These are phyloP conservation scores for Anastatica hierochuntica DNA, from an alignment of 345 rosid species.

Conservation along the genomic window DNA sequence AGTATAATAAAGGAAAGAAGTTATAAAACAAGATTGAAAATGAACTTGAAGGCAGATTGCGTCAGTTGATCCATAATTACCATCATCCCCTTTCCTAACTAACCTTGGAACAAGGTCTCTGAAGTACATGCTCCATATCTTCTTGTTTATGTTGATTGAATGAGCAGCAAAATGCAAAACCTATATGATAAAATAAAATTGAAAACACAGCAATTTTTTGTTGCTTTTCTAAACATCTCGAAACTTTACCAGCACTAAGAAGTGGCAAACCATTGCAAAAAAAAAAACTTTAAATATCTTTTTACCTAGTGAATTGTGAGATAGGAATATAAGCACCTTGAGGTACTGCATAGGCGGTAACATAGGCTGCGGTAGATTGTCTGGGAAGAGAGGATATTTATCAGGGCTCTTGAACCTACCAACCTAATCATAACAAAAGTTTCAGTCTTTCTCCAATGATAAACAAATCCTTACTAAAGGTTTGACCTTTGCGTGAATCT, in stretches of 20 bases:
- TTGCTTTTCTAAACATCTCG: background rate
- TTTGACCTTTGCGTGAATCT: slow-evolving; percentile 80
- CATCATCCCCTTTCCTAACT: slow-evolving; percentile 76
- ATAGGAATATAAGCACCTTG: slow-evolving; percentile 25
- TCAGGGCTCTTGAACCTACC: slow-evolving; percentile 91
- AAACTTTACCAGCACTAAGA: background rate
- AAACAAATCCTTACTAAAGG: too few species aligned
- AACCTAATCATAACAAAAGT: too few species aligned
- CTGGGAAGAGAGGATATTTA: slow-evolving; percentile 81
- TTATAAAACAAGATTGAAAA: background rate
- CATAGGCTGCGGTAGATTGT: slow-evolving; percentile 55
- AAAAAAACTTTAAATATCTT: background rate
- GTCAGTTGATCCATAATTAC: slow-evolving; percentile 86
- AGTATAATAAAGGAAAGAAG: background rate
- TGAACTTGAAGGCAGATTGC: slow-evolving; percentile 76
- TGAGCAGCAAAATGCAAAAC: slow-evolving; percentile 66
- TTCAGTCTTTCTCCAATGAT: too few species aligned
- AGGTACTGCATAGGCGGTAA: slow-evolving; percentile 83
- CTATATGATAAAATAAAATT: slow-evolving; percentile 21
- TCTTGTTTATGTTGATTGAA: slow-evolving; percentile 59
- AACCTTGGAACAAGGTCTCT: slow-evolving; percentile 69
- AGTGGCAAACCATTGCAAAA: background rate
- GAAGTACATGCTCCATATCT: slow-evolving; percentile 85
- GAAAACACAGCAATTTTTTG: too few species aligned
- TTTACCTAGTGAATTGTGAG: too few species aligned